phyloP scores from a whole-genome alignment of 2,329 filamentous ascomycete species.

The Fusarium buxicola region DNA sequence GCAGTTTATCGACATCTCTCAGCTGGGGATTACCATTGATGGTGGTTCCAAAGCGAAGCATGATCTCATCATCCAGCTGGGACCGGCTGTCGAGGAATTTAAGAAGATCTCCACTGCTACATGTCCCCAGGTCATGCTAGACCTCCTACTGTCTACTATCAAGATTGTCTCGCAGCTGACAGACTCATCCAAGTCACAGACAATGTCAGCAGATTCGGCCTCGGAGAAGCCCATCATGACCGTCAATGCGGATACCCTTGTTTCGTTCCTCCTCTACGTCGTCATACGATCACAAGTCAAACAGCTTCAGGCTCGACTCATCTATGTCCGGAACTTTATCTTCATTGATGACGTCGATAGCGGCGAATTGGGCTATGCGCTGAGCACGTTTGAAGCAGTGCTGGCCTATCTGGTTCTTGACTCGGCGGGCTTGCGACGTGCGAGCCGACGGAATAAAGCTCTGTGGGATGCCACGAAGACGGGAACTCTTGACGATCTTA shows the following conservation, averaged over 20 bases:
- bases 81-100: slow-evolving; percentile 87
- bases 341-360: slow-evolving; percentile 98
- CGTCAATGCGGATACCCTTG: slow-evolving; percentile 88
- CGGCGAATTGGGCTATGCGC: slow-evolving; percentile 93
- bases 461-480: slow-evolving; percentile 87
- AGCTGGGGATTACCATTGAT: slow-evolving; percentile 89
- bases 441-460: slow-evolving; percentile 85
- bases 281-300: slow-evolving; percentile 91
- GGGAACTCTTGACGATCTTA: slow-evolving; percentile 81
- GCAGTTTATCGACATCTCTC: slow-evolving; percentile 92
- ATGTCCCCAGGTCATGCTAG: slow-evolving; percentile 91
- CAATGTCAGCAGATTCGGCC: slow-evolving; percentile 49
- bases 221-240: slow-evolving; percentile 69
- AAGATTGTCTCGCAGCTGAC: slow-evolving; percentile 82
- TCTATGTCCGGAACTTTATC: slow-evolving; percentile 98
- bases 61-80: slow-evolving; percentile 80
- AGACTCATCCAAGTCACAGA: slow-evolving; percentile 59
- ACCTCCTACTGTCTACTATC: slow-evolving; percentile 80
- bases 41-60: slow-evolving; percentile 83
- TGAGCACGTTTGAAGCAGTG: slow-evolving; percentile 96
- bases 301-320: slow-evolving; percentile 85
- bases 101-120: slow-evolving; percentile 82
- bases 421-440: slow-evolving; percentile 82
- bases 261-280: slow-evolving; percentile 90
- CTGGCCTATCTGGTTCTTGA: slow-evolving; percentile 87